A percentile compares a stretch with the other conserved stretches of the same genome.
Conservation (phyloP, 2,329 filamentous ascomycete species). For the Acephala macrosclerotiorum region DNA sequence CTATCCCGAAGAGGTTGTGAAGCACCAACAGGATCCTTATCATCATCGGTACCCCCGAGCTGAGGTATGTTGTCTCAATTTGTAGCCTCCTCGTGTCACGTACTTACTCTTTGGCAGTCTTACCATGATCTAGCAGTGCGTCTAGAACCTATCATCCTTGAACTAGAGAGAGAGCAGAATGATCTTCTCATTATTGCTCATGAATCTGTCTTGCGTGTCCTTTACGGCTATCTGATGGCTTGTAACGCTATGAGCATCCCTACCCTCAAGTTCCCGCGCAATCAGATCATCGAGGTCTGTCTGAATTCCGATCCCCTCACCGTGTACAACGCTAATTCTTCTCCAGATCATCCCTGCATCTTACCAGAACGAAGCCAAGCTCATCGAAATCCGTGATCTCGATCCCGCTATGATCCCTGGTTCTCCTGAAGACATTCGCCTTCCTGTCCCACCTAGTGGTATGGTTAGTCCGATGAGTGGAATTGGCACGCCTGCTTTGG, state of each 20-base stretch:
- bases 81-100: neutral
- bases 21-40: conserved; percentile 94
- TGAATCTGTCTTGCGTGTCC: conserved; percentile 93
- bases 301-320: neutral
- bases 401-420: conserved; percentile 71
- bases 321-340: conserved; percentile 9
- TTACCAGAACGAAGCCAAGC: conserved; percentile 95
- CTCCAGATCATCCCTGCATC: conserved; percentile 86
- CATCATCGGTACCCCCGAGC: conserved; percentile 95
- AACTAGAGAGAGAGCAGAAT: conserved; percentile 95
- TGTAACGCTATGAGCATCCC: conserved; percentile 96
- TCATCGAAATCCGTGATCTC: conserved; percentile 81
- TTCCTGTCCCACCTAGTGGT: conserved; percentile 72
- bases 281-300: conserved; percentile 91
- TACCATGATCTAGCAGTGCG: conserved; percentile 99
- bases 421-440: conserved; percentile 82
- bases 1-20: conserved; percentile 89
- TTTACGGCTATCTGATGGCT: conserved; percentile 98
- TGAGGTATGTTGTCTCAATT: conserved; percentile 65
- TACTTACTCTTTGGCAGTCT: conserved; percentile 63
- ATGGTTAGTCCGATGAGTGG: conserved; percentile 42
- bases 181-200: conserved; percentile 98
- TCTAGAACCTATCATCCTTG: conserved; percentile 95
- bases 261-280: conserved; percentile 88
- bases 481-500: conserved; percentile 33